These are phyloP conservation scores for Blastocystis hominis DNA, from an alignment of 352 stramenopile genomes.

Conservation along the genomic window DNA sequence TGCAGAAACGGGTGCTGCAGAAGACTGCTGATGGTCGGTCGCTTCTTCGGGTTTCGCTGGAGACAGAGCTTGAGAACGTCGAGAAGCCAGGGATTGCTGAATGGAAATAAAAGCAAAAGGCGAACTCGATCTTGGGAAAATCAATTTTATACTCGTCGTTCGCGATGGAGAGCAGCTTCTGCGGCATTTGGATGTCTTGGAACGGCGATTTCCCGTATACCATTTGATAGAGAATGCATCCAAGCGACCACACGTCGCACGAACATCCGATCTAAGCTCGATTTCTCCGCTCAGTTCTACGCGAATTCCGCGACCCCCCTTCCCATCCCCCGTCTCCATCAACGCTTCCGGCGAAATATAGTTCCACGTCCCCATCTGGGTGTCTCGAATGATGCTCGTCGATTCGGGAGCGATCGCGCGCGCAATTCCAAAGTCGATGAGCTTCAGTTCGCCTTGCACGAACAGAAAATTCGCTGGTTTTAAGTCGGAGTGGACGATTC, in stretches of 20 bases:
- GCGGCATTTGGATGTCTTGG: constrained; percentile 84
- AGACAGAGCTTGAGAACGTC: constrained; percentile 75
- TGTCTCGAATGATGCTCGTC: constrained; percentile 88
- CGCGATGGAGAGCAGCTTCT: constrained; percentile 69
- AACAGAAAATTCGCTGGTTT: constrained; percentile 92
- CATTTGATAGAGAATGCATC: constrained; percentile 92
- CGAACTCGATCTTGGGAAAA: background rate
- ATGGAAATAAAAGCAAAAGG: background rate
- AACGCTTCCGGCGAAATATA: constrained; percentile 88
- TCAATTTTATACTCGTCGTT: background rate
- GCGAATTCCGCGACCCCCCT: background rate
- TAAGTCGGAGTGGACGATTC: constrained; percentile 86
- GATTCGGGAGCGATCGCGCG: constrained; percentile 90
- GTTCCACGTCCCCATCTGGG: constrained; percentile 85
- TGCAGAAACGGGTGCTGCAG: constrained; percentile 71
- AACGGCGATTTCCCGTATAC: constrained; percentile 88
- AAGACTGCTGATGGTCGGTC: constrained; percentile 73
- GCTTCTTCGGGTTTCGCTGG: constrained; percentile 70
- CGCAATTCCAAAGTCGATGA: constrained; percentile 95
- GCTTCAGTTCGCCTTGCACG: constrained; percentile 82
- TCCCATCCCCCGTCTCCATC: constrained; percentile 63
- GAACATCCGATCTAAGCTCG: background rate
- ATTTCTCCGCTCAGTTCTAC: background rate
- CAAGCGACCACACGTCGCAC: constrained; percentile 83
- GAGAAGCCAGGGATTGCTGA: constrained; percentile 70